Conservation (phyloP, 192 early-diverging fungal genomes). For the Radiomyces spectabilis region DNA sequence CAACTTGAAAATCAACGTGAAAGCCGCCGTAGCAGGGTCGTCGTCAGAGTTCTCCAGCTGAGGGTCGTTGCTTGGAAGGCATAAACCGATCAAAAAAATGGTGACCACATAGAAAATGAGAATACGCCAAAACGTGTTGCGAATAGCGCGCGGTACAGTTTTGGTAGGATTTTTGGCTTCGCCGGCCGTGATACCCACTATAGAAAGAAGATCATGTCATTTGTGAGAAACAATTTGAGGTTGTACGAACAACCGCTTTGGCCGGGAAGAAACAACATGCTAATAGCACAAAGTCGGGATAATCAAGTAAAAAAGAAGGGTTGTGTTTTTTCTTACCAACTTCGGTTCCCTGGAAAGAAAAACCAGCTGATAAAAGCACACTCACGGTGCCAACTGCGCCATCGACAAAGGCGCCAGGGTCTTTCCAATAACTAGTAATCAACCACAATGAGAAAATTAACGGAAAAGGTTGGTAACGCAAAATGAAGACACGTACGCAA, state of each 20-base stretch:
- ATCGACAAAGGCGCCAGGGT: conserved; percentile 51
- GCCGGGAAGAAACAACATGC: not conserved
- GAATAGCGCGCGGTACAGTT: conserved; percentile 57
- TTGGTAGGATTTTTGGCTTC: conserved; percentile 75
- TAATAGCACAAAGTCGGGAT: too few species aligned
- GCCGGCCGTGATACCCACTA: conserved; percentile 76
- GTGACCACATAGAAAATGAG: conserved; percentile 74
- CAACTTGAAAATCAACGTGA: conserved; percentile 52
- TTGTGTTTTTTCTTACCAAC: conserved; percentile 31
- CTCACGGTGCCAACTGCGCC: conserved; percentile 51
- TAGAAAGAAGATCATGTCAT: too few species aligned
- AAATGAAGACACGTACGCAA: conserved; percentile 19
- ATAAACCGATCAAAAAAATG: conserved; percentile 74
- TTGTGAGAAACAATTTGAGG: not conserved
- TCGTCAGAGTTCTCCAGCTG: conserved; percentile 41
- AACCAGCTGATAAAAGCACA: conserved; percentile 65
- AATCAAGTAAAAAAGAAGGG: too few species aligned
- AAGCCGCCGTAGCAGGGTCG: conserved; percentile 48
- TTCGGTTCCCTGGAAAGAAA: conserved; percentile 79
- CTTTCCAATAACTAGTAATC: conserved; percentile 8
- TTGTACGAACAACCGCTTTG: not conserved
- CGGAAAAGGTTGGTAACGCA: conserved; percentile 26
- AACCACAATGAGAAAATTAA: conserved; percentile 15
- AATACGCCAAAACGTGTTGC: conserved; percentile 77
- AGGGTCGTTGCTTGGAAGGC: conserved; percentile 54